Conservation (phyloP, 73 alveolate genomes). For the Tetrahymena borealis region DNA sequence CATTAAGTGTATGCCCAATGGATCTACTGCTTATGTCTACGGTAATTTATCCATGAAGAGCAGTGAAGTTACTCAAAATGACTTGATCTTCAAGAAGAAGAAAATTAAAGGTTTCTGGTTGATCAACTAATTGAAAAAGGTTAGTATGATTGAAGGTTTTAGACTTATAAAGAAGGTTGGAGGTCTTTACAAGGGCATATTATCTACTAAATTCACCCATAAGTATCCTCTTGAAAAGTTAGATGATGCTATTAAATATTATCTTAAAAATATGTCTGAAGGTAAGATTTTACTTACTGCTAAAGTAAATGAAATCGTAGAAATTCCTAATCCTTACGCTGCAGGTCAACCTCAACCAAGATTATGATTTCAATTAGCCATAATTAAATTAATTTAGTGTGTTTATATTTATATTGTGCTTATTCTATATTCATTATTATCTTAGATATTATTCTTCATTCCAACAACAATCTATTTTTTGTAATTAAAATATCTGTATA, state of each 20-base stretch:
- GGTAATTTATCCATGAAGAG: slow-evolving; percentile 52
- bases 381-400: not conserved
- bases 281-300: not conserved
- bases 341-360: not conserved
- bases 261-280: not conserved
- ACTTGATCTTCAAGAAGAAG: slow-evolving; percentile 51
- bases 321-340: not conserved
- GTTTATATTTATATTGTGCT: not conserved
- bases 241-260: not conserved
- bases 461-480: no score
- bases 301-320: not conserved
- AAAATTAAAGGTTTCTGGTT: slow-evolving; percentile 51
- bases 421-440: not conserved
- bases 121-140: slow-evolving; percentile 5
- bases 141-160: not conserved
- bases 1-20: slow-evolving; percentile 43
- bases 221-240: not conserved
- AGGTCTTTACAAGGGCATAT: not conserved
- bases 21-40: slow-evolving; percentile 51
- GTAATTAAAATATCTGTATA: no score
- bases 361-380: not conserved
- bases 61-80: slow-evolving; percentile 42
- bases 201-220: not conserved
- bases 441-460: no score
- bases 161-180: not conserved